phyloP scores from a whole-genome alignment of 768 basidiomycete genomes.

The Phylloporus arenicola region DNA sequence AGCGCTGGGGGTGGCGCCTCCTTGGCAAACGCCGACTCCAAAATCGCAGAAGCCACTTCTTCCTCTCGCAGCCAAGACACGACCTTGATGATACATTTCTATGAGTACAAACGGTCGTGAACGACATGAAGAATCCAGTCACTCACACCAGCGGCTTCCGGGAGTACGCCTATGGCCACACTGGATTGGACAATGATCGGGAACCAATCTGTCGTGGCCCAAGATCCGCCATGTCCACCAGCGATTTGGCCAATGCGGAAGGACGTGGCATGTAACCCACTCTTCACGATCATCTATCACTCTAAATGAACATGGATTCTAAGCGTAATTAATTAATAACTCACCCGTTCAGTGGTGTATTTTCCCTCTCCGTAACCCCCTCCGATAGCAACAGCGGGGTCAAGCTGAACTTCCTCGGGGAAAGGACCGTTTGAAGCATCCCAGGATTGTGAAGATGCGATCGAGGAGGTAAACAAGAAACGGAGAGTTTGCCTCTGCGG shows the following conservation, averaged over 20 bases:
- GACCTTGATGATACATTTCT: constrained; percentile 14
- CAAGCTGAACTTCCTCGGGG: constrained; percentile 32
- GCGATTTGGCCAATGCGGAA: constrained; percentile 45
- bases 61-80: constrained; percentile 43
- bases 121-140: background rate
- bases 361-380: constrained; percentile 46
- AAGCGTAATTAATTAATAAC: constrained; percentile 3
- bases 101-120: background rate
- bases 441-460: constrained; percentile 32
- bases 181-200: constrained; percentile 38
- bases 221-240: constrained; percentile 38
- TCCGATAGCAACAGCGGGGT: constrained; percentile 33
- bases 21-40: constrained; percentile 24
- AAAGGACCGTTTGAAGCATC: constrained; percentile 24
- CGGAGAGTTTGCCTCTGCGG: constrained; percentile 24
- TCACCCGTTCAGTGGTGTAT: constrained; percentile 37
- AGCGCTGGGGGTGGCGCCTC: constrained; percentile 19
- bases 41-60: constrained; percentile 30
- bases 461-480: constrained; percentile 39
- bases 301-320: background rate
- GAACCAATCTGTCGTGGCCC: constrained; percentile 45
- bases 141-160: constrained; percentile 32
- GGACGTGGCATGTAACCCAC: constrained; percentile 32
- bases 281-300: constrained; percentile 33
- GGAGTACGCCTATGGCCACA: constrained; percentile 17